These are phyloP conservation scores for Lyophyllum atratum DNA, from an alignment of 768 basidiomycete species.

Conservation along the genomic window DNA sequence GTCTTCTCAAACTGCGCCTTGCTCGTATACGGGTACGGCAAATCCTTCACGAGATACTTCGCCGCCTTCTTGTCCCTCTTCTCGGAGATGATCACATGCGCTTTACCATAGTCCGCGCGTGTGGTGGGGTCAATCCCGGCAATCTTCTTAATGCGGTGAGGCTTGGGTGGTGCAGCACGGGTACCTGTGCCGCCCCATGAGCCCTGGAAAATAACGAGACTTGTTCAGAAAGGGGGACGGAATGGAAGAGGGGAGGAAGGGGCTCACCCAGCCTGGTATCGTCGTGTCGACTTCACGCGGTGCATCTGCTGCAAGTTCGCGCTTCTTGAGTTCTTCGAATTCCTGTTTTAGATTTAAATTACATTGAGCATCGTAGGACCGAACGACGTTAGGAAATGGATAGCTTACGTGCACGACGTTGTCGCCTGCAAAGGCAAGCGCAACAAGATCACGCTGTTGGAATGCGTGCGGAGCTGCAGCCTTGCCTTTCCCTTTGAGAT, in stretches of 20 bases:
- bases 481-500: conserved; percentile 46
- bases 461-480: conserved; percentile 62
- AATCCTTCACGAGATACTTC: conserved; percentile 86
- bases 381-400: neutral
- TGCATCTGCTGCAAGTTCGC: conserved; percentile 84
- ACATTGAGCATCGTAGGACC: neutral
- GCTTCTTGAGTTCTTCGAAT: conserved; percentile 82
- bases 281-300: conserved; percentile 88
- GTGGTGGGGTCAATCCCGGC: conserved; percentile 77
- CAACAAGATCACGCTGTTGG: conserved; percentile 89
- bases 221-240: neutral
- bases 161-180: conserved; percentile 59
- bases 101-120: conserved; percentile 83
- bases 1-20: conserved; percentile 89
- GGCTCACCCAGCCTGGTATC: conserved; percentile 90
- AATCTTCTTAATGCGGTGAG: conserved; percentile 76
- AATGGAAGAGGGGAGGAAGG: neutral
- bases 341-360: conserved; percentile 63
- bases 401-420: conserved; percentile 83
- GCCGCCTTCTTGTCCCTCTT: conserved; percentile 92
- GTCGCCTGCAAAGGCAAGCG: conserved; percentile 95
- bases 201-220: conserved; percentile 52
- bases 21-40: conserved; percentile 94
- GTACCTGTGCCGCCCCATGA: conserved; percentile 88
- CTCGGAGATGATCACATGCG: conserved; percentile 94